Conservation (phyloP, 2,329 filamentous ascomycete genomes). For the Trichoderma koningii region DNA sequence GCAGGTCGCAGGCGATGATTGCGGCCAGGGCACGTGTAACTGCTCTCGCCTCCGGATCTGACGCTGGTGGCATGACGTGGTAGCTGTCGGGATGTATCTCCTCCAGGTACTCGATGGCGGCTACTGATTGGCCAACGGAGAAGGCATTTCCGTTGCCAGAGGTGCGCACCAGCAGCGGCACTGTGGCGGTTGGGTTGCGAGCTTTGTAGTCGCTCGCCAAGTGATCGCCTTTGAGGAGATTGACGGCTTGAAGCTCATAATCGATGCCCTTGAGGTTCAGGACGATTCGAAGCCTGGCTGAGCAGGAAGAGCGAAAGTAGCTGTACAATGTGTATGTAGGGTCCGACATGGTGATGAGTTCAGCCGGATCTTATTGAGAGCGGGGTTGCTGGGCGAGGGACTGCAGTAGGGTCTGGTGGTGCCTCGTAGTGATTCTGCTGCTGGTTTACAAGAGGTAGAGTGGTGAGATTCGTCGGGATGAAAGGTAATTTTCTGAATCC, state of each 20-base stretch:
- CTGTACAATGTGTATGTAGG: conserved; percentile 52
- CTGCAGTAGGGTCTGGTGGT: too few relatives aligned
- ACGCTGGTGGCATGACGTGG: conserved; percentile 52
- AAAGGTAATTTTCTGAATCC: neutral
- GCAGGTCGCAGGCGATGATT: conserved; percentile 59
- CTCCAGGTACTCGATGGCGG: conserved; percentile 64
- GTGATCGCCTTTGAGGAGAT: conserved; percentile 59
- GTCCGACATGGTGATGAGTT: conserved; percentile 21
- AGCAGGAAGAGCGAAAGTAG: conserved; percentile 65
- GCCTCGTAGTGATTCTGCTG: too few relatives aligned
- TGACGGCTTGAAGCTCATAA: conserved; percentile 51
- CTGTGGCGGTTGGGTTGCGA: conserved; percentile 56
- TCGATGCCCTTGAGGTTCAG: conserved; percentile 56
- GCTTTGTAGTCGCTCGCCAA: conserved; percentile 46
- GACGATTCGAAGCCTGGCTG: conserved; percentile 62
- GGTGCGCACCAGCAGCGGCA: conserved; percentile 55
- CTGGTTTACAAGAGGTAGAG: neutral
- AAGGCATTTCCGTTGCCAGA: conserved; percentile 37
- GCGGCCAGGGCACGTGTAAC: conserved; percentile 54
- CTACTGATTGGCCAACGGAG: conserved; percentile 58
- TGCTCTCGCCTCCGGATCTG: conserved; percentile 48
- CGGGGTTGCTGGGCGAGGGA: neutral
- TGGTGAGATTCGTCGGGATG: neutral
- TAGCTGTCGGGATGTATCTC: conserved; percentile 49
- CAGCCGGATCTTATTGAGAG: neutral